A percentile compares a stretch with the other conserved stretches of the same genome.
Evolutionary conservation across 768 basidiomycete genomes (phyloP).

Genomic region (Hortiboletus campestris): DNA sequence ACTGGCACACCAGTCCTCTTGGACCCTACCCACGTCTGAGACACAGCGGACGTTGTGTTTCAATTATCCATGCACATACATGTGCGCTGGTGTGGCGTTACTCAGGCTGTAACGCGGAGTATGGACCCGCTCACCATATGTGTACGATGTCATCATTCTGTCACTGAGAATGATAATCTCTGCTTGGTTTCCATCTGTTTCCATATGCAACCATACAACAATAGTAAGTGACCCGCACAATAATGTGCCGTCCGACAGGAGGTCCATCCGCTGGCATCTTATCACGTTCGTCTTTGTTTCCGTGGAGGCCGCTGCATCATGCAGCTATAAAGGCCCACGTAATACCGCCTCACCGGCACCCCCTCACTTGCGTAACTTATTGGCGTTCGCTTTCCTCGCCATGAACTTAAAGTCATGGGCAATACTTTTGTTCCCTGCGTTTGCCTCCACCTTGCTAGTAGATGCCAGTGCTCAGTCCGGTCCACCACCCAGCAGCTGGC

Average conservation of each 20-base stretch:
- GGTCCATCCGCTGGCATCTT: neutral
- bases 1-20: neutral
- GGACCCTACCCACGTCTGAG: no score
- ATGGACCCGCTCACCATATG: no score
- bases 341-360: neutral
- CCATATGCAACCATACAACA: neutral
- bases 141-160: no score
- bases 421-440: neutral
- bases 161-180: no score
- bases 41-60: no score
- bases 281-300: neutral
- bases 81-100: no score
- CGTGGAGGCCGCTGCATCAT: neutral
- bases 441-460: conserved; percentile 7
- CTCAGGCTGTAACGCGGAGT: no score
- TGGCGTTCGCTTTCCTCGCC: conserved; percentile 1
- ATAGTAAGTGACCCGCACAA: conserved; percentile 1
- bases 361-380: conserved; percentile 4
- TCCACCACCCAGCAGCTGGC: conserved; percentile 34
- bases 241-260: neutral
- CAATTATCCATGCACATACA: no score
- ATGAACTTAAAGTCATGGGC: conserved; percentile 23
- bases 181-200: neutral
- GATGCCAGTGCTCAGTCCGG: conserved; percentile 27
- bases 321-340: conserved; percentile 9